Percentiles rank a stretch among this genome's conserved stretches.
Conservation (phyloP, 1,284 basidiomycete species). For the Leucoagaricus sp. region DNA sequence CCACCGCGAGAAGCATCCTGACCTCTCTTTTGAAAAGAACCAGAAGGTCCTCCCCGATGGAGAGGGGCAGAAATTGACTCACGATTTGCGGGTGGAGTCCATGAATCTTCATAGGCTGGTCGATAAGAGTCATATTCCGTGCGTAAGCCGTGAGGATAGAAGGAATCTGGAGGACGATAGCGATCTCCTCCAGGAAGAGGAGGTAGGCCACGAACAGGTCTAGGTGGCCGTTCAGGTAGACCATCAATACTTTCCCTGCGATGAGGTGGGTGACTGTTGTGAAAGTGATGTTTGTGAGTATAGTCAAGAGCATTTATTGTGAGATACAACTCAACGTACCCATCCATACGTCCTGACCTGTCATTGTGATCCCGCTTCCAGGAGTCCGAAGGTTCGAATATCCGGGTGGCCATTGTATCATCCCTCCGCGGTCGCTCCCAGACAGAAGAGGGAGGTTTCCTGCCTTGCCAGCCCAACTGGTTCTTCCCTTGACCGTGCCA, state of each 20-base stretch:
- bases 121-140: constrained; percentile 41
- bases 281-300: constrained; percentile 16
- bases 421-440: constrained; percentile 32
- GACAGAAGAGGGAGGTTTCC: constrained; percentile 33
- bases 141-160: constrained; percentile 33
- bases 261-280: constrained; percentile 25
- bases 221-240: constrained; percentile 35
- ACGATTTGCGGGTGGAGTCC: constrained; percentile 7
- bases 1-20: background rate
- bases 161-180: constrained; percentile 43
- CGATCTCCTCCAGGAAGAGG: constrained; percentile 38
- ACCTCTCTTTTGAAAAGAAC: background rate
- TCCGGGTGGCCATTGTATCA: constrained; percentile 46
- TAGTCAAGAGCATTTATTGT: background rate
- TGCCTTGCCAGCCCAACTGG: constrained; percentile 32
- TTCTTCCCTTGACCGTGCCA: constrained; percentile 28
- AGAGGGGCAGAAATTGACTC: constrained; percentile 11
- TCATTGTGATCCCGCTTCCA: constrained; percentile 64
- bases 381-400: constrained; percentile 69
- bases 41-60: constrained; percentile 11
- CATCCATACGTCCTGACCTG: constrained; percentile 29
- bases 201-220: constrained; percentile 27
- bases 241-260: constrained; percentile 32
- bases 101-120: constrained; percentile 32
- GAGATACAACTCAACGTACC: constrained; percentile 27